These are phyloP conservation scores for Acephala macrosclerotiorum DNA, from an alignment of 2,329 filamentous ascomycete species.

Conservation along the genomic window DNA sequence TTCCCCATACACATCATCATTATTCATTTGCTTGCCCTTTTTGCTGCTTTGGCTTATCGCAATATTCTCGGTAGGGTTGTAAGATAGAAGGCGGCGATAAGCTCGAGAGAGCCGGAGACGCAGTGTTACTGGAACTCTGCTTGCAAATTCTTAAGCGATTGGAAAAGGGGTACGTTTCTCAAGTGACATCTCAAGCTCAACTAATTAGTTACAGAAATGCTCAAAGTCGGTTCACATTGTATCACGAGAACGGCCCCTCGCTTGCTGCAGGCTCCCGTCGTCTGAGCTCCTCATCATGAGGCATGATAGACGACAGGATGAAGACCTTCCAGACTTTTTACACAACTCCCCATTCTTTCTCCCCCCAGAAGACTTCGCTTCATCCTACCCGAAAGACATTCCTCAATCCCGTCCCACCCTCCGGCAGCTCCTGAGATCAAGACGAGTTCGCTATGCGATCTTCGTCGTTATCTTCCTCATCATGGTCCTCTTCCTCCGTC, in stretches of 20 bases:
- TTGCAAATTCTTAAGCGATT: conserved; percentile 2
- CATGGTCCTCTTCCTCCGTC: conserved; percentile 12
- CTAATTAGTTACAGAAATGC: neutral
- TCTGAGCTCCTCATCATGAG: conserved; percentile 6
- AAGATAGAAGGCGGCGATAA: neutral
- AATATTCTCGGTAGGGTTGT: neutral
- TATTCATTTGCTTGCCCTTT: too few species aligned
- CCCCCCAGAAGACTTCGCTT: conserved; percentile 12
- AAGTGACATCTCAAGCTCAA: neutral
- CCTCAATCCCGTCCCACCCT: conserved; percentile 41
- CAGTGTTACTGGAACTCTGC: neutral
- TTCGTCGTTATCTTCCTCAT: conserved; percentile 4
- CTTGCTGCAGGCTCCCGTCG: neutral
- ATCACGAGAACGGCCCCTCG: neutral
- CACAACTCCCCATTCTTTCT: conserved; percentile 40
- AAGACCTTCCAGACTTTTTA: conserved; percentile 35
- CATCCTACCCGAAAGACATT: conserved; percentile 8
- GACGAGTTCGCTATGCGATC: conserved; percentile 11
- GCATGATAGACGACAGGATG: conserved; percentile 5
- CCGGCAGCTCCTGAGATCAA: conserved; percentile 44
- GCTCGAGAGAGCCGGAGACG: neutral
- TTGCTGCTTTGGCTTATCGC: neutral
- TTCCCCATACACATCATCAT: too few species aligned
- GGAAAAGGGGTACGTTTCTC: neutral
- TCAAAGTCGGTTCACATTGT: neutral